Base-by-base conservation (phyloP, 768 basidiomycete species). In the Pholiota microspora region DNA sequence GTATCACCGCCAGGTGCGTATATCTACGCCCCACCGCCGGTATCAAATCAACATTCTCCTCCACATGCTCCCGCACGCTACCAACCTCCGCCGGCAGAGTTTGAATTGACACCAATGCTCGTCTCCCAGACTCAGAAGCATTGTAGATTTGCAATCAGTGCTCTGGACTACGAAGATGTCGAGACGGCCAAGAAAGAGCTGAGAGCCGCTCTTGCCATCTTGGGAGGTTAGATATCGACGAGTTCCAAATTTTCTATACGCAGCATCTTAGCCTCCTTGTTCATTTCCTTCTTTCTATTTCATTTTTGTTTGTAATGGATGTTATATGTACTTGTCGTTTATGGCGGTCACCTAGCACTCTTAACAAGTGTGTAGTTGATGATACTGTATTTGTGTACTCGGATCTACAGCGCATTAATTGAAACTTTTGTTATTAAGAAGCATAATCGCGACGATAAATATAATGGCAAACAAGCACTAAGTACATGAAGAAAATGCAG, bases 91-190 rank as follows among this genome's bases (percentile, higher is more conserved):
- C 59, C 65, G 1, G 60, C 67, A 15, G 61, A 65, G 27, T 45
- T 74, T 7, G 84, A 85, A 28, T 69, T 94, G 44, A 83, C 88
- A 0, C 84, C 89, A 3, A 74, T 73, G 49, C 65, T 85, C 50
- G 79, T 97, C 23, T 77, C 85, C 16, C 83, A 87, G 58, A 84
- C 83, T 12, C 95, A 99, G 77, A 97, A 91, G 66, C 94, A 95
- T 62, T 94, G 94, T 61, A 81, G 82, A 50, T 97, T 89, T 72
- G 96, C 96, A 6, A 92, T 98, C 54, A 93, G 91, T 27, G 85
- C 97, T n/a, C 75, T 99, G 51, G 94, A 98, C 65, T 98, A 95
- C 67, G 96, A 98, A 66, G 96, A 99, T 69, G 77, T 78, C 8
- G 88, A 89, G 59, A 89, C 91, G 62, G 96, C 96, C 15, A 79